Evolutionary conservation across 1,284 basidiomycete species (phyloP).

Genomic region (Macrocystidia cucumis): DNA sequence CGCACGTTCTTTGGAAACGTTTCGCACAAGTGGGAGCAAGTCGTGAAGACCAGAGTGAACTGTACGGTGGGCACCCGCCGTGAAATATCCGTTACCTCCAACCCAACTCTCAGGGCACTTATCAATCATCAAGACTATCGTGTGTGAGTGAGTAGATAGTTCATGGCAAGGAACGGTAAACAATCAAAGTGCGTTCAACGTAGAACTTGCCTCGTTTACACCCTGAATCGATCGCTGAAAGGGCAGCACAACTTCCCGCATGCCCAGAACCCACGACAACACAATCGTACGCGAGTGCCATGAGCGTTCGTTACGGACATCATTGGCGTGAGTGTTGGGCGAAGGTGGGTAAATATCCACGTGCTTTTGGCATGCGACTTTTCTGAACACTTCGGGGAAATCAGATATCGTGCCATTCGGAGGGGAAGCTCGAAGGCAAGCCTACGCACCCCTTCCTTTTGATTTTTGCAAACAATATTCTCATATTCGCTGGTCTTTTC

Average conservation of each 20-base stretch:
- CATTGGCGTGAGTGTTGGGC: too few species aligned
- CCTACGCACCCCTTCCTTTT: too few species aligned
- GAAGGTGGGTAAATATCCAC: too few species aligned
- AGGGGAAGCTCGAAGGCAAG: too few species aligned
- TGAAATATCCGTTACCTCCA: conserved; percentile 68
- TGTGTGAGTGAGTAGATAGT: too few species aligned
- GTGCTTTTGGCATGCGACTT: too few species aligned
- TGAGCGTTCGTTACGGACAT: too few species aligned
- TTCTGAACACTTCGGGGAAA: too few species aligned
- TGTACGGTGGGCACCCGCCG: conserved; percentile 58
- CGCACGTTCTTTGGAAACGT: conserved; percentile 34
- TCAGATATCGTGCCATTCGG: too few species aligned
- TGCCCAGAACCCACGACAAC: conserved; percentile 63
- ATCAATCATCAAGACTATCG: conserved; percentile 49
- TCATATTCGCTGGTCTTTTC: too few species aligned
- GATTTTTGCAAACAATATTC: too few species aligned
- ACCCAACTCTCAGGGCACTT: conserved; percentile 57
- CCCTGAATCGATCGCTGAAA: conserved; percentile 50
- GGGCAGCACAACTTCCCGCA: conserved; percentile 58
- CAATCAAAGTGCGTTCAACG: conserved; percentile 7
- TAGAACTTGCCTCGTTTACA: conserved; percentile 32
- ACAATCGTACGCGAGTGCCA: conserved; percentile 35
- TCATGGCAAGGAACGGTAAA: background rate
- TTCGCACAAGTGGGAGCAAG: conserved; percentile 45
- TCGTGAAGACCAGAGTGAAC: conserved; percentile 51